Base-by-base conservation (phyloP, 164 flowering plant species). In the Liriodendron chinense region DNA sequence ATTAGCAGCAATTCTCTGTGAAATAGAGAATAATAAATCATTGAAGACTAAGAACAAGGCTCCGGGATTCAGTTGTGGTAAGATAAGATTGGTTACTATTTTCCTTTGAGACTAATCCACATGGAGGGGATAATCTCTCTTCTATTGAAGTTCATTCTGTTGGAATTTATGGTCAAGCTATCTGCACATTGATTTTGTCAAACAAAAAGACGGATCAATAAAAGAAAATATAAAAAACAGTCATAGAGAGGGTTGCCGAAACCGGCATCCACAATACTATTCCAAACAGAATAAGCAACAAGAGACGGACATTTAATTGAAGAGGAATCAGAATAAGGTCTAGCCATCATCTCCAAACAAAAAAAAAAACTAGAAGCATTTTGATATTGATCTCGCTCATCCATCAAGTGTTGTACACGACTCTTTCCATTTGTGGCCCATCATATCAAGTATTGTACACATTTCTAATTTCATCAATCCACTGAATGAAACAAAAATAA, bases 101-200 rank as follows among this genome's bases (percentile, higher is more conserved):
- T 9, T 72, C 62, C 56, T 76, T 34, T 70, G 69, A 57, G 57
- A 66, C 24, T 21, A 43, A 69, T n/a, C n/a, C 20, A 77, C 63
- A 65, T 50, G 75, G 47, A 8, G 70, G 66, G 66, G 67, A 62
- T 48, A 47, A 49, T n/a, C 63, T 57, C 78, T 75, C 62, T 72
- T 72, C 71, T 50, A 8, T 62, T 16, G 69, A 63, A 59, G 3
- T n/a, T 68, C 78, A 75, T 81, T 69, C 24, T 72, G 48, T 75
- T 74, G 71, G 64, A 72, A 53, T 14, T 49, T 61, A 64, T 25
- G 25, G 47, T 10, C 72, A 69, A 62, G 56, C 69, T 59, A 25
- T 47, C 70, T 50, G 74, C 48, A 72, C 74, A 75, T 72, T 64
- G 80, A 56, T 18, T 66, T 74, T 25, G 62, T 23, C 57, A 21